Conservation (phyloP, 1,284 basidiomycete species). For the Coriolopsis trogii region DNA sequence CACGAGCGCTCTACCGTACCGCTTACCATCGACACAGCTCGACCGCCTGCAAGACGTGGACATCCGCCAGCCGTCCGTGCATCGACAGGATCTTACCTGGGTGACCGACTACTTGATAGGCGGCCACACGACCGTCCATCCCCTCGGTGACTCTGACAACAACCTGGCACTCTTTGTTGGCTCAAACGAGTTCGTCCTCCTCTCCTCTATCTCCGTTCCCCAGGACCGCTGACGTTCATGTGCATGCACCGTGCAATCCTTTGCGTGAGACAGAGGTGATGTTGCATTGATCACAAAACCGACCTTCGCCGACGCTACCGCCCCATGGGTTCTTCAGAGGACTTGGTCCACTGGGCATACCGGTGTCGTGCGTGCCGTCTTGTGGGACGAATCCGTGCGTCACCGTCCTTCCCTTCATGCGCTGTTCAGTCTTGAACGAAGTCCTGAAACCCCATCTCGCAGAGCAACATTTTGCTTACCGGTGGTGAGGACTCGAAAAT, state of each 20-base stretch:
- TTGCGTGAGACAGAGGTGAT: constrained; percentile 42
- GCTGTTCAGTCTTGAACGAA: background rate
- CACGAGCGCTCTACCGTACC: no score
- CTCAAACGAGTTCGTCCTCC: constrained; percentile 39
- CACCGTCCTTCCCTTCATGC: background rate
- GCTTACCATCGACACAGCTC: no score
- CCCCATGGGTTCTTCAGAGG: constrained; percentile 35
- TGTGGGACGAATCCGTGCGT: constrained; percentile 40
- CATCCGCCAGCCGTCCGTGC: constrained; percentile 40
- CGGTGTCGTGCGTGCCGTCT: constrained; percentile 38
- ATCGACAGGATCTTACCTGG: constrained; percentile 39
- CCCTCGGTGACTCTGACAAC: constrained; percentile 30
- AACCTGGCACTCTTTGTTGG: constrained; percentile 40
- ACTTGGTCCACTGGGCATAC: constrained; percentile 36
- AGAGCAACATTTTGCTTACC: constrained; percentile 41
- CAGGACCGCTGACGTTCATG: background rate
- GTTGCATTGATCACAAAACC: constrained; percentile 35
- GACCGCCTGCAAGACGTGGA: constrained; percentile 37
- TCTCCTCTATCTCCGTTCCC: background rate
- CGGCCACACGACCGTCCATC: constrained; percentile 31
- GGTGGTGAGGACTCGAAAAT: constrained; percentile 42
- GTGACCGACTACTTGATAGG: constrained; percentile 45
- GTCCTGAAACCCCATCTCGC: background rate
- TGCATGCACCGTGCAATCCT: no score
- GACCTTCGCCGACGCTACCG: constrained; percentile 26